A percentile compares a stretch with the other conserved stretches of the same genome.
These are phyloP conservation scores for Tulasnella calospora DNA, from an alignment of 768 basidiomycete genomes.

Conservation along the genomic window DNA sequence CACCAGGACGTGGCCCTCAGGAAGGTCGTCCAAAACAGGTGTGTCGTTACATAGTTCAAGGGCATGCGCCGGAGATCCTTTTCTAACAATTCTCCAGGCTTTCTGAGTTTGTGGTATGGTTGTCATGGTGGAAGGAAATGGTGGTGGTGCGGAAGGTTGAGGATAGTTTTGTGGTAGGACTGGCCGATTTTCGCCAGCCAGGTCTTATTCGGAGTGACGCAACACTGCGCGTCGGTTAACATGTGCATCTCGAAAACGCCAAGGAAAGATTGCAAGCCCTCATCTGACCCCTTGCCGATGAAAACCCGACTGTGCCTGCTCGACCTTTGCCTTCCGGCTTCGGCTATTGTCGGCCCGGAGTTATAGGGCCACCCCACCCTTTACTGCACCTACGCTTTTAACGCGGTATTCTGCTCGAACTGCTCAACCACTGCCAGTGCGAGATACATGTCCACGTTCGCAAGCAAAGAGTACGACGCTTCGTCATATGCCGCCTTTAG, in stretches of 20 bases:
- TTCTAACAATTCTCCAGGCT: slow-evolving; percentile 35
- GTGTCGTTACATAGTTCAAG: slow-evolving; percentile 34
- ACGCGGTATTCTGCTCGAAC: no score
- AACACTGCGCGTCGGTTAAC: no score
- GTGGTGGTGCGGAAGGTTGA: not conserved
- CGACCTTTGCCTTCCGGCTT: not conserved
- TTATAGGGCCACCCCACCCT: no score
- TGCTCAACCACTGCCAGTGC: no score
- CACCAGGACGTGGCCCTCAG: slow-evolving; percentile 47
- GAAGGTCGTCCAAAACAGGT: slow-evolving; percentile 37
- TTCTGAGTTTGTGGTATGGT: slow-evolving; percentile 24
- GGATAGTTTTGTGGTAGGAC: not conserved
- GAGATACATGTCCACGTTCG: slow-evolving; percentile 66
- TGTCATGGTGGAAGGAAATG: not conserved
- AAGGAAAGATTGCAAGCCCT: not conserved
- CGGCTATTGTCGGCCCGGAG: not conserved
- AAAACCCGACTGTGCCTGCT: not conserved
- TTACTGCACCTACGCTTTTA: no score
- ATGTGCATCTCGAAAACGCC: not conserved
- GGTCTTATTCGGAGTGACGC: not conserved
- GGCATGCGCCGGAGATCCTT: slow-evolving; percentile 35
- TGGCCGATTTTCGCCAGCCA: not conserved
- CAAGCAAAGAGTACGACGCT: slow-evolving; percentile 63
- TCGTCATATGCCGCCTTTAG: slow-evolving; percentile 33
- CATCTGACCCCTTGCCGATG: not conserved